Percentiles rank a stretch among this genome's conserved stretches.
These are phyloP conservation scores for Gentiana macrophylla DNA, from an alignment of 257 asterid genomes.

Conservation along the genomic window DNA sequence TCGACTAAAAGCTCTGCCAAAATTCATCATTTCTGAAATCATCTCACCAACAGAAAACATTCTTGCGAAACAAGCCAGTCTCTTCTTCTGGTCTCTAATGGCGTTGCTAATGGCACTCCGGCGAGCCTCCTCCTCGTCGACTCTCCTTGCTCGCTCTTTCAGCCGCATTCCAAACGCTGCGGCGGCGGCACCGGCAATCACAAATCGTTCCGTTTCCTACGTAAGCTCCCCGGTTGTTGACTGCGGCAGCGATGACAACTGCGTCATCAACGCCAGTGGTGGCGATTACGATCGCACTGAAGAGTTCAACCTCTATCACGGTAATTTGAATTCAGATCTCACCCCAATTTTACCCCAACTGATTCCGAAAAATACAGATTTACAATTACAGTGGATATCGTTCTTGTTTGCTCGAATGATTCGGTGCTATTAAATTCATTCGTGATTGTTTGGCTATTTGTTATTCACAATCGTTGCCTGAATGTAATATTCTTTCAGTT, in stretches of 20 bases:
- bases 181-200: not conserved
- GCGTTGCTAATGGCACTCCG: not conserved
- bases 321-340: not conserved
- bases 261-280: conserved; percentile 3
- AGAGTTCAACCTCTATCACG: conserved; percentile 5
- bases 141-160: conserved; percentile 2
- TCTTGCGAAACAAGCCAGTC: not conserved
- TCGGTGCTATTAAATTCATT: too few species aligned
- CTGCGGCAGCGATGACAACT: conserved; percentile 1
- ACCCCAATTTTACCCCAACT: not conserved
- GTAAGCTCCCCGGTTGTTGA: not conserved
- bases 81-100: not conserved
- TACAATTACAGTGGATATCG: not conserved
- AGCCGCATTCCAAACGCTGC: not conserved
- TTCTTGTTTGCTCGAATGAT: too few species aligned
- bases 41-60: too few species aligned
- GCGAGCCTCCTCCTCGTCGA: not conserved
- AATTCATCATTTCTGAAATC: too few species aligned
- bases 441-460: too few species aligned
- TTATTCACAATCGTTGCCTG: too few species aligned
- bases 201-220: conserved; percentile 6
- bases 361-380: not conserved
- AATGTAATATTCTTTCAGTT: too few species aligned
- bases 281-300: conserved; percentile 6
- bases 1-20: too few species aligned